Conservation (phyloP, 1,139 yeast genomes). For the Meyerozyma sp. region DNA sequence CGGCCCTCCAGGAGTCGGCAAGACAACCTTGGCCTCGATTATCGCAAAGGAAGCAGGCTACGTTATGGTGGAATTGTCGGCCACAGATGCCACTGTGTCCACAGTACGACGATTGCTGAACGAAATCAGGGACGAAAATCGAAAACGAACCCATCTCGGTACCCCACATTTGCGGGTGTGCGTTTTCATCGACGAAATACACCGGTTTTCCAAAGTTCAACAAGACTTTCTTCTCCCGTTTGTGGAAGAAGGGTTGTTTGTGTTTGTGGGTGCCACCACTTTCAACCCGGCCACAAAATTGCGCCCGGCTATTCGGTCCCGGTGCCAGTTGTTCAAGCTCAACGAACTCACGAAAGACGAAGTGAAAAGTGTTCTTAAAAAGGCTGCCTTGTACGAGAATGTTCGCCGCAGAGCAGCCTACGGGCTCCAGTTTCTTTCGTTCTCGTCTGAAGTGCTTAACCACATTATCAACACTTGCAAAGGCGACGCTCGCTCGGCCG, state of each 20-base stretch:
- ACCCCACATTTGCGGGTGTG: conserved; percentile 21
- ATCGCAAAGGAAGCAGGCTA: conserved; percentile 30
- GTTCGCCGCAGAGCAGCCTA: conserved; percentile 15
- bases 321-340: conserved; percentile 36
- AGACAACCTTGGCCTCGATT: conserved; percentile 38
- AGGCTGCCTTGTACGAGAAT: conserved; percentile 27
- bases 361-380: conserved; percentile 15
- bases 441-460: conserved; percentile 10
- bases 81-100: conserved; percentile 31
- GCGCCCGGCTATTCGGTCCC: conserved; percentile 33
- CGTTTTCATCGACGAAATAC: conserved; percentile 42
- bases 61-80: conserved; percentile 36
- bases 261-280: conserved; percentile 44
- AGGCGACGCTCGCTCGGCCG: conserved; percentile 33
- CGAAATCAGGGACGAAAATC: conserved; percentile 20
- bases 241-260: conserved; percentile 35
- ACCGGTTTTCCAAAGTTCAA: conserved; percentile 33
- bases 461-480: conserved; percentile 13
- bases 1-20: conserved; percentile 47
- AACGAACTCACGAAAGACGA: conserved; percentile 15
- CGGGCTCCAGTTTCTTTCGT: conserved; percentile 9
- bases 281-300: conserved; percentile 25
- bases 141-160: conserved; percentile 9
- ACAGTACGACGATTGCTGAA: conserved; percentile 24
- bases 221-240: conserved; percentile 40